Percentiles rank a stretch among this genome's conserved stretches.
Conservation (phyloP, 306 rosid genomes). For the Cucumis cinereus region DNA sequence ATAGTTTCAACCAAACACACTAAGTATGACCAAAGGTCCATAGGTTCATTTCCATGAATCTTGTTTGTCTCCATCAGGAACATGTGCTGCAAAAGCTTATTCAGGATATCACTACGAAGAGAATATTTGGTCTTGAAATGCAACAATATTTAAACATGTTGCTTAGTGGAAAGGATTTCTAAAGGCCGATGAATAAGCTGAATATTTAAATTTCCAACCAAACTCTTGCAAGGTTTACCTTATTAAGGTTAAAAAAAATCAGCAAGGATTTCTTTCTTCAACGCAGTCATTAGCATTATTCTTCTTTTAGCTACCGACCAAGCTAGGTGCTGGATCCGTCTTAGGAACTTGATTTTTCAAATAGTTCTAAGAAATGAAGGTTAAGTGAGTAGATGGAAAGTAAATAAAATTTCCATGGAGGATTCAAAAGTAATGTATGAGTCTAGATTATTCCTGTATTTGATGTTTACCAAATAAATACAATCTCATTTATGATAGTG, state of each 20-base stretch:
- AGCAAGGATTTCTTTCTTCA: background rate
- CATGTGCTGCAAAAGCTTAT: background rate
- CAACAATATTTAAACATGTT: background rate
- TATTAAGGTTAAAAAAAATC: background rate
- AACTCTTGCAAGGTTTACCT: background rate
- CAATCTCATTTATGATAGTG: background rate
- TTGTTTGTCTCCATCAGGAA: background rate
- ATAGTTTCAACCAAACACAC: background rate
- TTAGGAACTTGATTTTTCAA: background rate
- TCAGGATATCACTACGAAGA: background rate
- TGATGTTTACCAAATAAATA: background rate
- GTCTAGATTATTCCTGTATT: background rate
- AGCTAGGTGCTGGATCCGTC: background rate
- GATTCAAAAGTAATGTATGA: background rate
- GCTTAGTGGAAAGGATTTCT: background rate
- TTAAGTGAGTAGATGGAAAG: background rate
- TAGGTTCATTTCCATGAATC: background rate
- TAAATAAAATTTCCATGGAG: background rate
- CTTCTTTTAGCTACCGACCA: background rate
- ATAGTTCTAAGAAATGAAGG: background rate
- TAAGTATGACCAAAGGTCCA: background rate
- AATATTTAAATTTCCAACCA: background rate
- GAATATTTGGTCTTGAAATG: background rate
- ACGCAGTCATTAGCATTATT: background rate
- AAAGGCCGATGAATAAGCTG: background rate